Base-by-base conservation (phyloP, 2,329 filamentous ascomycete genomes). In the Hypoxylon sp. region DNA sequence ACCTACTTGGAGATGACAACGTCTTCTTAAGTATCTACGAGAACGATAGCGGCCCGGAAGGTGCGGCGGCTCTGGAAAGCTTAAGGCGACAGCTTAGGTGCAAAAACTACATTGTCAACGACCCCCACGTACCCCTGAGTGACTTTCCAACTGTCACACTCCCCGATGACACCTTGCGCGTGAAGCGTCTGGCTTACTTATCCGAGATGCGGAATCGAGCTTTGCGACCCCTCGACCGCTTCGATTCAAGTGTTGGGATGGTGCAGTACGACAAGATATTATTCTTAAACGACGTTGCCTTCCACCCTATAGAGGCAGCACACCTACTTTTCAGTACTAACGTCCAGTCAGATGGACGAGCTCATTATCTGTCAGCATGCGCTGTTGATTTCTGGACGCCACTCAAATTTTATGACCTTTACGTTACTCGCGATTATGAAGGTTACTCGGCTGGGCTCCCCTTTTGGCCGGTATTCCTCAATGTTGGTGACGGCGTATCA, bases 11-110 rank as follows among this genome's bases (percentile, higher is more conserved):
- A 0, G 83, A 85, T 13, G 81, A 90, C 36, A 91, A 93, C 73
- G 88, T 91, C 1, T 92, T 89, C 74, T 78, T 94, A 60, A 92
- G 90, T 77, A 86, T 94, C 32, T 93, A 93, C 76, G 91, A 92
- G 75, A 91, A 92, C 73, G 88, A 91, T 74, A 87, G 90, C 32
- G 89, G 89, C 1, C 79, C 82, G 1, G 79, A 82, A 30, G 89
- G 88, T 14, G 82, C 82, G 62, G 77, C 80, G 34, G 88, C 90
- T 0, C 80, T 93, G 60, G 73, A 79, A 30, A 77, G 80, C 2
- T 83, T 93, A 49, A 82, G 84, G 60, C 74, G 79, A n/a, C 82
- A 73, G 34, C 73, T 86, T 1, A 75, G 83, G 67, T 82, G 81
- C 65, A 75, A 81, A 34, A 81, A 84, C 71, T 80, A 80, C 1